Evolutionary conservation across 2,329 filamentous ascomycete species (phyloP).

Genomic region (Hypoxylon sp.): DNA sequence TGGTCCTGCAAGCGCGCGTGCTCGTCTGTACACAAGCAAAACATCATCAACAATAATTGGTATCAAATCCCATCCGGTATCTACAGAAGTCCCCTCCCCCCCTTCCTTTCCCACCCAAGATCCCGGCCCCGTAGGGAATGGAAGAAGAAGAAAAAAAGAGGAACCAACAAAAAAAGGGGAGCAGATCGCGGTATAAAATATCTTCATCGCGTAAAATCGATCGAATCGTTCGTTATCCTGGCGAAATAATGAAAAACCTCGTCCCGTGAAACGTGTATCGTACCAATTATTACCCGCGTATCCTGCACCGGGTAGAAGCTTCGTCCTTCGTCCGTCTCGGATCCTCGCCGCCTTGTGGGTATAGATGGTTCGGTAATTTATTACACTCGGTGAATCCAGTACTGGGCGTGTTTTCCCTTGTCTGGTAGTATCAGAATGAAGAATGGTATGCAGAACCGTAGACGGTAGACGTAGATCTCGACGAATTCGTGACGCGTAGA

Average conservation of each 20-base stretch:
- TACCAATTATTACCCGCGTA: conserved; percentile 6
- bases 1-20: no score
- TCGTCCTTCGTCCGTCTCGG: no score
- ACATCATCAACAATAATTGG: conserved; percentile 37
- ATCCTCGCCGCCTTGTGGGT: not conserved
- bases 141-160: not conserved
- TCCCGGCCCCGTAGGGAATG: conserved; percentile 12
- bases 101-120: conserved; percentile 6
- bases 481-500: conserved; percentile 12
- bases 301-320: not conserved
- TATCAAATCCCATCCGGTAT: conserved; percentile 38
- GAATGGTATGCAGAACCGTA: no score
- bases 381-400: conserved; percentile 10
- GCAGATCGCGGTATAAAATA: no score
- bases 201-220: conserved; percentile 14
- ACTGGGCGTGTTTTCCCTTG: no score
- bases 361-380: no score
- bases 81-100: conserved; percentile 28
- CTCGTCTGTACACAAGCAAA: conserved; percentile 33
- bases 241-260: conserved; percentile 11
- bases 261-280: conserved; percentile 5
- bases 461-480: no score
- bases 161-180: conserved; percentile 9
- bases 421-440: no score
- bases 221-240: conserved; percentile 10